Percentiles rank a stretch among this genome's conserved stretches.
These are phyloP conservation scores for Ilyonectria robusta DNA, from an alignment of 2,329 filamentous ascomycete species.

Conservation along the genomic window DNA sequence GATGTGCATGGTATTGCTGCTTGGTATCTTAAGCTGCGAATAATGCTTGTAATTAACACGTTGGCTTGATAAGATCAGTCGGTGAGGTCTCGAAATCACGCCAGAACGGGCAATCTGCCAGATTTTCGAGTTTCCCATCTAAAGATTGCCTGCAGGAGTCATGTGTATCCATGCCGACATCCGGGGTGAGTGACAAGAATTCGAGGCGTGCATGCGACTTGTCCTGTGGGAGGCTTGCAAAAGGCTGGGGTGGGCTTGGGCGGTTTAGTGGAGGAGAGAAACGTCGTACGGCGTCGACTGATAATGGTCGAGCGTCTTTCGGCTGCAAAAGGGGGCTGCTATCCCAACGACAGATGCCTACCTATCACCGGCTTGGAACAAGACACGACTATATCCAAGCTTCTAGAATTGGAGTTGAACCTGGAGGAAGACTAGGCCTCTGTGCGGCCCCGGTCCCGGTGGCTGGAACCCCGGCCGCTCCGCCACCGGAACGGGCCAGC, in stretches of 20 bases:
- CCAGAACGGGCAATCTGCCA: conserved; percentile 1
- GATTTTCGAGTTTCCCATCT: background rate
- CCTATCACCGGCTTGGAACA: conserved; percentile 23
- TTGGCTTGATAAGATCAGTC: background rate
- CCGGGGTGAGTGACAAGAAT: background rate
- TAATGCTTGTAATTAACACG: background rate
- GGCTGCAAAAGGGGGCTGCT: background rate
- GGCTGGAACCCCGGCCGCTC: conserved; percentile 3
- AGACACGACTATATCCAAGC: conserved; percentile 15
- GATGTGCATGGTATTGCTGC: background rate
- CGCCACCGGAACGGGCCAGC: conserved; percentile 17
- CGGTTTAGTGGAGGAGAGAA: background rate
- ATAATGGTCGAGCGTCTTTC: background rate
- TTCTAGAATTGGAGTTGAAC: conserved; percentile 23
- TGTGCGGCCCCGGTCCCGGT: conserved; percentile 17
- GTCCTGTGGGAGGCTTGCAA: background rate
- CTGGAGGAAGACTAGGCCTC: conserved; percentile 9
- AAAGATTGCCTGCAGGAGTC: background rate
- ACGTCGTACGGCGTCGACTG: conserved; percentile 21
- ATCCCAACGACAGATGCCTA: background rate
- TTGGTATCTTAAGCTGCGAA: background rate
- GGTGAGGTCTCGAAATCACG: background rate
- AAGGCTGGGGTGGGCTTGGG: background rate
- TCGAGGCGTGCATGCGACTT: background rate
- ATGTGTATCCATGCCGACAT: background rate